Base-by-base conservation (phyloP, 495 filamentous ascomycete genomes). In the Eremomyces bilateralis region DNA sequence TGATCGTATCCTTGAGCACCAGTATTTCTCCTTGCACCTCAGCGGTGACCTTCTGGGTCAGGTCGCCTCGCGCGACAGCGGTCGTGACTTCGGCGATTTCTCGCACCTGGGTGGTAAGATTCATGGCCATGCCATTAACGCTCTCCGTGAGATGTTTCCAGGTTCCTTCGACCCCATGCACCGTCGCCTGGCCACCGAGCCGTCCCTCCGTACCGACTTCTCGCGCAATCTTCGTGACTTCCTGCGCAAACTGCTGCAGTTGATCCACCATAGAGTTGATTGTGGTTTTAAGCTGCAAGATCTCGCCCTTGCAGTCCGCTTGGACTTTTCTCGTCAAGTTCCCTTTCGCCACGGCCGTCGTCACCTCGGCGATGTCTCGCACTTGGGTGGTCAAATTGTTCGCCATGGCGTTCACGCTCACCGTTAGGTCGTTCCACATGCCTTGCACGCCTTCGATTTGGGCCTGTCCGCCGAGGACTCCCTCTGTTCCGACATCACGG, bases 231-330 rank as follows among this genome's bases (percentile, higher is more conserved):
- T 81, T 75, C 11, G 83, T 95, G 38, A 99, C 88, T 61, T 99
- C 85, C 12, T 80, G 84, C 28, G 88, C 88, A 58, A 99, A 99
- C 10, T 82, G 91, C 38, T 83, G 73, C 33, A 99, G 63, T 58
- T 99, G 88, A 46, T 92, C 85, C 49, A 99, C 90, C 88, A 97
- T 97, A 53, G 77, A 91, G 47, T 97, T 97, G 46, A 97, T 95
- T 0, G 88, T 97, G 50, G 92, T 79, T 53, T 97, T 85, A 15
- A 97, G 63, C 51, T 95, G 78, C 21, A 92, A 59, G 45, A 97
- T 95, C 60, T 97, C 90, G 46, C 88, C 88, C 47, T 80, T 75
- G 38, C 84, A 85, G 15, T 82, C 79, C 52, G 82, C 73, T 48
- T 88, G 76, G 41, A 97, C 92, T 56, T 95, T 95, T 54, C 88